Base-by-base conservation (phyloP, 23 red algal species). In the Gracilaria vermiculophylla region DNA sequence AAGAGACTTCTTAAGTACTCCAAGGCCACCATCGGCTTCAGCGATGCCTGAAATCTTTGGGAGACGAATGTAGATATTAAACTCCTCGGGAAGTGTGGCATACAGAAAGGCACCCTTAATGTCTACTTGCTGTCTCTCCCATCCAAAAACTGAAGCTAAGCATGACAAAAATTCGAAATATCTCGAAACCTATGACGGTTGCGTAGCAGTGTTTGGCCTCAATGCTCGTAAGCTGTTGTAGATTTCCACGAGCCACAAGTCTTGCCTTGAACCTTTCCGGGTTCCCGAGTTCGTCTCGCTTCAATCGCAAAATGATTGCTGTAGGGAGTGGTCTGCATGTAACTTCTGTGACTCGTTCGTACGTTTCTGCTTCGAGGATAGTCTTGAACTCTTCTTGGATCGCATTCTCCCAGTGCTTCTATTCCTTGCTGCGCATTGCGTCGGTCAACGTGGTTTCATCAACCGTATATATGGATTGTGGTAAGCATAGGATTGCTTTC, bases 241-340 rank as follows among this genome's bases (percentile, higher is more conserved):
- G 39, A 66, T 90, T 80, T 67, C 86, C 53, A 11, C 72, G 19
- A 37, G 75, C 86, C 24, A 90, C 72, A 1, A 90, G 73, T 37
- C 53, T 42, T n/a, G 53, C 75, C 4, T 90, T 90, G 53, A 70
- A 90, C 0, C 43, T 10, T 23, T 52, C 21, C 7, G 86, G 72
- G 4, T 0, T 9, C 21, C 57, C 73, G 43, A 37, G 19, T 45
- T 90, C 73, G 48, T 90, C 74, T 2, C 86, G 52, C 56, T 79
- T 90, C 52, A 90, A 44, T 20, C 77, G 77, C 4, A 90, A 74
- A 0, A 90, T 66, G 20, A 90, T 67, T 23, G 40, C 60, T 8
- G 45, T 79, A 8, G 71, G 71, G 15, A 90, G 29, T 50, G 56
- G 48, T 27, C 49, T 52, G 1, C 8, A 62, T 25, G 36, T 39